Evolutionary conservation across 257 asterid genomes (phyloP), one percentile per base, ranked within the genome.

Genomic region (Cinchona pubescens): DNA sequence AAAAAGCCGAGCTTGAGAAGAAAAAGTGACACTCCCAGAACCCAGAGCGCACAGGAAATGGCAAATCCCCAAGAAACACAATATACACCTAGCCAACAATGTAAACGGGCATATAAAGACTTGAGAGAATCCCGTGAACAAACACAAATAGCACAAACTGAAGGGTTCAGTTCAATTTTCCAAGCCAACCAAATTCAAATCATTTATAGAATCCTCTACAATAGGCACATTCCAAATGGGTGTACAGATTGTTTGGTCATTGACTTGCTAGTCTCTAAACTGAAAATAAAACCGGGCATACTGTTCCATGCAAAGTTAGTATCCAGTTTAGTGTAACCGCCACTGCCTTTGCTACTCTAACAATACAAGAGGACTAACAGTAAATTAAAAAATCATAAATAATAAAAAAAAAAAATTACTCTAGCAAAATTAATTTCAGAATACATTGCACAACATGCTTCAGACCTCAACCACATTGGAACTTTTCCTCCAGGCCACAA

Each of bases 381-480:
- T 1, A 70, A 79, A 59, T 49, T 12, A 42, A 59, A 71, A 53
- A 69, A n/a, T n/a, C n/a, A n/a, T n/a, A 80, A 69, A 80, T 82
- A 67, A 73, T 72, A 51, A 53, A 25, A 79, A 66, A 67, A 77
- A 45, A 79, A 80, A 74, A 70, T 77, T 80, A 76, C 82, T 78
- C 79, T 80, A 72, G 74, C 79, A 83, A 60, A 64, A 82, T 73
- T 82, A 64, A 86, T 74, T 75, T 72, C 75, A 75, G 60, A 80
- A 80, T 83, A 90, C 92, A 90, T 87, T 80, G 83, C 91, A 90
- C 90, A 88, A 87, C 92, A 87, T 74, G 87, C 82, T 78, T 67
- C 82, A 81, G 78, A 77, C 75, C 76, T 67, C 75, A 46, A 38
- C 80, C 61, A 69, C 34, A 60, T 46, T 69, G 80, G 65, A 60